Evolutionary conservation across 2,329 filamentous ascomycete species (phyloP), one percentile per base, ranked within the genome.

Genomic region (Chrysosporium queenslandicum): DNA sequence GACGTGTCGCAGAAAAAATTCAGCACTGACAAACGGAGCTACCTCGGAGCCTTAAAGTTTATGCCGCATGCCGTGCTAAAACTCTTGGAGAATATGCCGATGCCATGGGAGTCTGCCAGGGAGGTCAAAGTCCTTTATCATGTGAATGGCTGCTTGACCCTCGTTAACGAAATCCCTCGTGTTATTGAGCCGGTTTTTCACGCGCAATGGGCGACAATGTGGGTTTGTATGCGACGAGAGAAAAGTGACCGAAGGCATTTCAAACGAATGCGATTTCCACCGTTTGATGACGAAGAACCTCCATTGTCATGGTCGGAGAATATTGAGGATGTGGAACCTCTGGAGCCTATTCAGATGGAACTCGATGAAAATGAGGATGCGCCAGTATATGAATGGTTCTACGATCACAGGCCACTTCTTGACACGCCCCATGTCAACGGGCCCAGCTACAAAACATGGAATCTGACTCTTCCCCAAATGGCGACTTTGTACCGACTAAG

Each of bases 1-100:
- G 92, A 98, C 76, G 91, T 98, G 47, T 97, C 91, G 50, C 94
- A 98, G 71, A 97, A 96, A 76, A 97, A 96, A 70, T 98, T 96
- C 75, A 96, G 88, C 60, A 95, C 86, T 65, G 92, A 98, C 74
- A 98, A 98, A 78, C 82, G 92, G 60, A 96, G 90, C 71, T 98
- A 98, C 69, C 78, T 98, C 45, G 94, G 94, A 57, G 92, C 94
- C 30, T 73, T 98, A 58, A 98, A 98, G 73, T 98, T 96, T 73
- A 98, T 98, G 92, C 92, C 92, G 1, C 92, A 98, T 67, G 92
- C 92, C 4, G 92, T 98, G 9, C 73, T 98, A 73, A 98, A 98
- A 75, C 78, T 98, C 21, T 71, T 98, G 53, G 92, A 98, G 74
- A 98, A 98, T 64, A 98, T 98, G 92, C 92, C 92, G 3, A 98